A percentile compares a stretch with the other conserved stretches of the same genome.
phyloP scores from a whole-genome alignment of 2,329 filamentous ascomycete genomes.

The Aspergillus carbonarius region DNA sequence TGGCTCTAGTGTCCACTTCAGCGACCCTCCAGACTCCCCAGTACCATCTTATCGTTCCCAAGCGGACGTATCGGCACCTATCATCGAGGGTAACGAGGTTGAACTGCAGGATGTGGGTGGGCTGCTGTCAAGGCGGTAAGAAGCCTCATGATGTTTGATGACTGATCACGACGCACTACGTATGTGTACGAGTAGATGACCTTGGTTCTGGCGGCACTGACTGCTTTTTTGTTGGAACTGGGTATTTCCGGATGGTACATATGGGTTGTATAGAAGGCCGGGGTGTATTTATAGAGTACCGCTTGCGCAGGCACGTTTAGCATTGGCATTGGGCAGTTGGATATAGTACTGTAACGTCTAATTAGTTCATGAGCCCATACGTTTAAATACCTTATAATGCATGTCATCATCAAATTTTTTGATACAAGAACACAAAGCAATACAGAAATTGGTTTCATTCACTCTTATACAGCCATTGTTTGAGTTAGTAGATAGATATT shows the following conservation, averaged over 20 bases:
- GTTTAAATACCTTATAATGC: neutral
- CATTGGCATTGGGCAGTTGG: neutral
- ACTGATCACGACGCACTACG: neutral
- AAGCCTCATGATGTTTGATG: neutral
- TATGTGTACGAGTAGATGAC: constrained; percentile 1
- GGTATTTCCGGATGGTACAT: no score
- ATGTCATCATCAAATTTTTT: no score
- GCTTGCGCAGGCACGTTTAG: neutral
- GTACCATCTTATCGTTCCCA: constrained; percentile 24
- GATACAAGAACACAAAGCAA: no score
- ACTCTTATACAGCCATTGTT: neutral
- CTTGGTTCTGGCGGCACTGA: neutral
- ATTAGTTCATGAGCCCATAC: constrained; percentile 7
- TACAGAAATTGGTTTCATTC: no score
- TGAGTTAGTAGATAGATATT: neutral
- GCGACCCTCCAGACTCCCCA: constrained; percentile 12
- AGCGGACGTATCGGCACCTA: constrained; percentile 14
- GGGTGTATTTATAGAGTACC: neutral
- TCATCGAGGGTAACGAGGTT: constrained; percentile 25
- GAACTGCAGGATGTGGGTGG: constrained; percentile 47
- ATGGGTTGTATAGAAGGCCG: neutral
- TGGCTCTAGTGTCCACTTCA: constrained; percentile 20
- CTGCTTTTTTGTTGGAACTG: no score
- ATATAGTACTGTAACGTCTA: neutral
- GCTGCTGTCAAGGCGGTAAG: constrained; percentile 28